Evolutionary conservation across 192 early-diverging fungal species (phyloP), one percentile per base, ranked within the genome.

Genomic region (Mortierella hygrophila): DNA sequence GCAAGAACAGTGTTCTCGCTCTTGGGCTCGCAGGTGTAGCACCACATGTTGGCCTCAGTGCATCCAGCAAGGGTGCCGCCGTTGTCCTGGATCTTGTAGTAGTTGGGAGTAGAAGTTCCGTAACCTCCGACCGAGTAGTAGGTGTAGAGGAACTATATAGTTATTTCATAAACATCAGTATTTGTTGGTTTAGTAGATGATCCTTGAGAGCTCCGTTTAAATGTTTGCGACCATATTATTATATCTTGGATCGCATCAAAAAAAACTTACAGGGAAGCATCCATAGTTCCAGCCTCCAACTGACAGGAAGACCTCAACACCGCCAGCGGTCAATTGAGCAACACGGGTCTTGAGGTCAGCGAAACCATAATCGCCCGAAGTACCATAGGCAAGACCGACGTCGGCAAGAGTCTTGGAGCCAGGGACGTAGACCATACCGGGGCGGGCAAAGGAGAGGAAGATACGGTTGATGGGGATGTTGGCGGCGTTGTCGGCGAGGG

Each of bases 261-360:
- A 57, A 26, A 41, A 4, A 74, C 63, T 68, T 80, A 80, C 79
- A 41, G 84, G 84, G 79, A 86, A 86, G 79, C 84, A 86, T 68
- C 84, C 84, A 68, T 86, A 86, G 76, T 86, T 86, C 84, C 84
- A 86, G 35, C 84, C 84, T 81, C 84, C 84, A 44, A 86, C 84
- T 0, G 84, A 86, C n/a, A 86, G 71, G 65, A 86, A 86, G 57
- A 86, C 84, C 35, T 86, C 84, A 21, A 86, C 84, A 42, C 84
- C 84, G 32, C 20, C 57, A 38, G 84, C 79, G 75, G 77, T 75
- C 26, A 86, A 72, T 9, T 55, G 54, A 20, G 84, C 41, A 71
- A 86, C 79, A 3, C 52, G 52, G 41, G 78, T 44, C 72, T 86
- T 86, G 57, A 86, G 79, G 40, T 86, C 84, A 18, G 84, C 84